These are phyloP conservation scores for Viola odorata DNA, from an alignment of 345 rosid genomes.

Conservation along the genomic window DNA sequence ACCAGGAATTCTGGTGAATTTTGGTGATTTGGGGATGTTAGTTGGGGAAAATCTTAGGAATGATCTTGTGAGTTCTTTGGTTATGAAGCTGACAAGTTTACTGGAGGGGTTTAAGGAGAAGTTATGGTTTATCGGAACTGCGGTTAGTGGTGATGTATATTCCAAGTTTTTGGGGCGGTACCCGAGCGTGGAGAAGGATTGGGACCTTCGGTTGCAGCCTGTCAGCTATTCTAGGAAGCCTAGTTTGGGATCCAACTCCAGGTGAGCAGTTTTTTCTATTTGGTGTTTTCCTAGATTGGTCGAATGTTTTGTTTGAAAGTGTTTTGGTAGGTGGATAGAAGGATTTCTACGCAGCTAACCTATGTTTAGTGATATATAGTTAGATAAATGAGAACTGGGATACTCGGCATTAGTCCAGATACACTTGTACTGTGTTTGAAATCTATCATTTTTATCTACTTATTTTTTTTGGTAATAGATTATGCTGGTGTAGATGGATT, in stretches of 20 bases:
- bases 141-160: conserved; percentile 43
- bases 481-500: too few species aligned
- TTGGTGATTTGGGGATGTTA: conserved; percentile 48
- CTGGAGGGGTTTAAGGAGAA: conserved; percentile 33
- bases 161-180: conserved; percentile 37
- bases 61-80: conserved; percentile 27
- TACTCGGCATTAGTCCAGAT: too few species aligned
- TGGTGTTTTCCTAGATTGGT: not conserved
- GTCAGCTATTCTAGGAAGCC: conserved; percentile 38
- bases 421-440: too few species aligned
- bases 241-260: conserved; percentile 39
- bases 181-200: conserved; percentile 45
- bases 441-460: too few species aligned
- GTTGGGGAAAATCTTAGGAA: conserved; percentile 18
- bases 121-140: conserved; percentile 52
- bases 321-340: not conserved
- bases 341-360: not conserved
- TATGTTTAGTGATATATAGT: too few species aligned
- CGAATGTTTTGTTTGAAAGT: not conserved
- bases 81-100: conserved; percentile 36
- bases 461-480: too few species aligned
- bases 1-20: conserved; percentile 38
- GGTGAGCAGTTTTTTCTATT: conserved; percentile 25
- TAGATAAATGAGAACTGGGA: too few species aligned
- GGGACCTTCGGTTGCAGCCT: conserved; percentile 64